Conservation (phyloP, 179 eudicot species). For the Heliamphora pulchella region DNA sequence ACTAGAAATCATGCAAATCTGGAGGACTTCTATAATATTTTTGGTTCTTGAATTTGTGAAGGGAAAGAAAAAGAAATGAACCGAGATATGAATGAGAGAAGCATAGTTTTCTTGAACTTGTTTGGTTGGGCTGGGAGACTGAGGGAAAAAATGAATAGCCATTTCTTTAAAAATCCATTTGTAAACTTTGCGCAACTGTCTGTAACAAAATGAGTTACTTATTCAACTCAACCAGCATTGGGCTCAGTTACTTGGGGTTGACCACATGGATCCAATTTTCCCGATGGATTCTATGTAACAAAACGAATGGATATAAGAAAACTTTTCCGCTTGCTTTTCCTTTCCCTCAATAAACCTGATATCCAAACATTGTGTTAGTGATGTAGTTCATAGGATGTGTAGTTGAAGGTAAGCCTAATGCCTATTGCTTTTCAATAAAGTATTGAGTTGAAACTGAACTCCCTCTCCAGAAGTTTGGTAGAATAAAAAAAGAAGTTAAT, state of each 20-base stretch:
- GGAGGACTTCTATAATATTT: background rate
- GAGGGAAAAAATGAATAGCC: background rate
- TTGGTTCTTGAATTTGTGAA: background rate
- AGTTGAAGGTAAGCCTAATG: background rate
- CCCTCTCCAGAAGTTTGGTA: background rate
- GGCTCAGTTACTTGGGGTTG: too few species aligned
- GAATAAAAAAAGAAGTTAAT: background rate
- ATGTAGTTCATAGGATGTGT: background rate
- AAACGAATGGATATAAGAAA: background rate
- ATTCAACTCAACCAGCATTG: too few species aligned
- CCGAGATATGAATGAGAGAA: background rate
- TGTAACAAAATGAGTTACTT: too few species aligned
- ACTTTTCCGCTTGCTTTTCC: background rate
- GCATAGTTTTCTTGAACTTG: background rate
- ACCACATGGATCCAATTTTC: too few species aligned
- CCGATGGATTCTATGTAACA: background rate
- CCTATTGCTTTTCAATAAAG: background rate
- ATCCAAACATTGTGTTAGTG: background rate
- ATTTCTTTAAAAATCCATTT: background rate
- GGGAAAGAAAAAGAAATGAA: background rate
- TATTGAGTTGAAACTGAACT: background rate
- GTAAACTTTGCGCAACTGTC: too few species aligned
- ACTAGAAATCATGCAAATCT: background rate
- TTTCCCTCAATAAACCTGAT: background rate
- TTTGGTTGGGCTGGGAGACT: background rate